Percentiles rank a stretch among this genome's conserved stretches.
These are phyloP conservation scores for Climacium dendroides DNA, from an alignment of 225 moss, liverwort and hornwort species.

Conservation along the genomic window DNA sequence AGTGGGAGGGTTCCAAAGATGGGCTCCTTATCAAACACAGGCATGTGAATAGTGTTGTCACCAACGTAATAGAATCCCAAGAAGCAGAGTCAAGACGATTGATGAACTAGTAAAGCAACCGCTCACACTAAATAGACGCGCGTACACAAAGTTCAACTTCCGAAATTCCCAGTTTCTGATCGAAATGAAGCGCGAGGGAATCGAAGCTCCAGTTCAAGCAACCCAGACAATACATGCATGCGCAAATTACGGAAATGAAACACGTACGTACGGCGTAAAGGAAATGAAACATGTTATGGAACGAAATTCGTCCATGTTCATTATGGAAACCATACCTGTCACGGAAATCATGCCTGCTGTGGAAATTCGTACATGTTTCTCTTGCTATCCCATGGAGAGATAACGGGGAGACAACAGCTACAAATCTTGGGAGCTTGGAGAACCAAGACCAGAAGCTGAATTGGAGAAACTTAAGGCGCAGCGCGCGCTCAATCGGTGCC, in stretches of 20 bases:
- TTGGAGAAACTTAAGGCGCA: too few species aligned
- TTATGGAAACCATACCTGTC: neutral
- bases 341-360: neutral
- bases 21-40: too few species aligned
- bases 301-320: neutral
- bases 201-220: neutral
- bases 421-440: neutral
- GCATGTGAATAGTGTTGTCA: neutral
- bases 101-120: neutral
- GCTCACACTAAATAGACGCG: neutral
- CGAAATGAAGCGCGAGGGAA: neutral
- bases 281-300: neutral
- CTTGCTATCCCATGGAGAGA: neutral
- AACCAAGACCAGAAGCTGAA: neutral
- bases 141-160: neutral
- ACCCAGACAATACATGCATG: neutral
- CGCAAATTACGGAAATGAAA: neutral
- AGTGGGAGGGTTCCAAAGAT: too few species aligned
- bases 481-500: too few species aligned
- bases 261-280: neutral
- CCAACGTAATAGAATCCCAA: too few species aligned
- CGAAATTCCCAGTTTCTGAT: neutral
- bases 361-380: neutral
- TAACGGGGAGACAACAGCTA: neutral
- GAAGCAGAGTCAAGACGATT: neutral